A percentile compares a stretch with the other conserved stretches of the same genome.
phyloP scores from a whole-genome alignment of 345 rosid species.

The Sisymbrium altissimum region DNA sequence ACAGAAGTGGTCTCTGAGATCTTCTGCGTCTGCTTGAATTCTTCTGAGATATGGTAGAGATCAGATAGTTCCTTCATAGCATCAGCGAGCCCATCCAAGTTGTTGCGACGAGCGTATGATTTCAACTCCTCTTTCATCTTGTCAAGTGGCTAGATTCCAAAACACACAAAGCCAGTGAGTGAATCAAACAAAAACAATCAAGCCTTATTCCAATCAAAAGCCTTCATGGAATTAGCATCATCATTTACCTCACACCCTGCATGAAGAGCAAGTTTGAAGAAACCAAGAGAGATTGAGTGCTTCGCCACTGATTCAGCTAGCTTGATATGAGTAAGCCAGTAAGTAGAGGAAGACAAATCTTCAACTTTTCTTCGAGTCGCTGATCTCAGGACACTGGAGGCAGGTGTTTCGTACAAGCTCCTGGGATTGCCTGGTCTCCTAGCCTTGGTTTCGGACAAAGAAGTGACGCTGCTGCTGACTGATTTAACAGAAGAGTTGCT shows the following conservation, averaged over 20 bases:
- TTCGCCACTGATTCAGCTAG: constrained; percentile 67
- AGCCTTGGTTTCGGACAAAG: constrained; percentile 52
- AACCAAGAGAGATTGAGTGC: constrained; percentile 78
- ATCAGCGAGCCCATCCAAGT: constrained; percentile 51
- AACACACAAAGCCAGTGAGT: constrained; percentile 9
- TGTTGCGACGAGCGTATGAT: constrained; percentile 58
- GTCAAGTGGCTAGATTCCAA: constrained; percentile 53
- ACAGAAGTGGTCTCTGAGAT: constrained; percentile 57
- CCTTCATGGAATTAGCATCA: background rate
- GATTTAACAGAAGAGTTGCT: constrained; percentile 40
- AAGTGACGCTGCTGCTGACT: constrained; percentile 37
- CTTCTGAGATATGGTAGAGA: constrained; percentile 50
- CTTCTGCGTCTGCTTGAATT: constrained; percentile 50
- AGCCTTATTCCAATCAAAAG: background rate
- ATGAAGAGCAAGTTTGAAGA: constrained; percentile 81
- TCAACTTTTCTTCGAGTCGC: constrained; percentile 47
- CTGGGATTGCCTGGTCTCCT: constrained; percentile 41
- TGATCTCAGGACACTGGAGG: constrained; percentile 49
- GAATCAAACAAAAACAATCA: background rate
- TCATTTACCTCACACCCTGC: constrained; percentile 75
- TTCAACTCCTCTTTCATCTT: constrained; percentile 69
- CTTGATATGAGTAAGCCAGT: constrained; percentile 79
- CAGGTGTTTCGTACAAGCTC: constrained; percentile 52
- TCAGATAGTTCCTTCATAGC: constrained; percentile 53
- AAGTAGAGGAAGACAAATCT: constrained; percentile 51